Percentiles rank a stretch among this genome's conserved stretches.
phyloP scores from a whole-genome alignment of 164 flowering plant genomes.

The Nymphaea colorata region DNA sequence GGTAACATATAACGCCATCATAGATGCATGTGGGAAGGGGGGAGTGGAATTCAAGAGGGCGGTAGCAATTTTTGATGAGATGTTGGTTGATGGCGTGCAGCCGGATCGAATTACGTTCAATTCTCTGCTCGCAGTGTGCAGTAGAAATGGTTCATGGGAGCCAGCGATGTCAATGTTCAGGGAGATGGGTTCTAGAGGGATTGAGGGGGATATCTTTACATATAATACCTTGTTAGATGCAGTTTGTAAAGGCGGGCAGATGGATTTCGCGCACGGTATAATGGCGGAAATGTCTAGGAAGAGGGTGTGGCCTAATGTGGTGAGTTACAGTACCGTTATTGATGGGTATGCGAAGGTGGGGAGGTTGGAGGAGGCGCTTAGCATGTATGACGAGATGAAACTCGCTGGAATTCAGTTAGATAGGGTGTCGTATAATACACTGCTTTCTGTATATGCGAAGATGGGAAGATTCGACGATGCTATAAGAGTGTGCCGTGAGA shows the following conservation, averaged over 20 bases:
- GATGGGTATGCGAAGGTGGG: conserved; percentile 91
- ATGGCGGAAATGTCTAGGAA: conserved; percentile 74
- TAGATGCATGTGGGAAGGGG: conserved; percentile 96
- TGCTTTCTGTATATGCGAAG: conserved; percentile 69
- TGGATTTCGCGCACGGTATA: conserved; percentile 71
- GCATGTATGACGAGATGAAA: conserved; percentile 72
- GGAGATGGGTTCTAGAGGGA: conserved; percentile 70
- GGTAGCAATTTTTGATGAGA: conserved; percentile 54
- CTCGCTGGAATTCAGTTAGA: conserved; percentile 52
- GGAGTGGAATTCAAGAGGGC: conserved; percentile 64
- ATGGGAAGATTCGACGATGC: conserved; percentile 86
- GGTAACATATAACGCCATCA: conserved; percentile 89
- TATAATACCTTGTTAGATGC: conserved; percentile 89
- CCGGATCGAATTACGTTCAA: conserved; percentile 93
- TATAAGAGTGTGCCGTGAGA: conserved; percentile 57
- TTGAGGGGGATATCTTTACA: conserved; percentile 79
- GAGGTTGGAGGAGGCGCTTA: conserved; percentile 66
- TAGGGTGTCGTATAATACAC: conserved; percentile 75
- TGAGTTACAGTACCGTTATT: conserved; percentile 86
- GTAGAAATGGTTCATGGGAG: conserved; percentile 84
- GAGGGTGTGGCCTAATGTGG: conserved; percentile 71
- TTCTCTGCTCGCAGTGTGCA: conserved; percentile 86
- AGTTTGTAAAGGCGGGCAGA: conserved; percentile 78
- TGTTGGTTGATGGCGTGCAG: conserved; percentile 55
- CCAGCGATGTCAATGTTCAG: conserved; percentile 46